These are phyloP conservation scores for Myochromella boudieri DNA, from an alignment of 768 basidiomycete species.

Conservation along the genomic window DNA sequence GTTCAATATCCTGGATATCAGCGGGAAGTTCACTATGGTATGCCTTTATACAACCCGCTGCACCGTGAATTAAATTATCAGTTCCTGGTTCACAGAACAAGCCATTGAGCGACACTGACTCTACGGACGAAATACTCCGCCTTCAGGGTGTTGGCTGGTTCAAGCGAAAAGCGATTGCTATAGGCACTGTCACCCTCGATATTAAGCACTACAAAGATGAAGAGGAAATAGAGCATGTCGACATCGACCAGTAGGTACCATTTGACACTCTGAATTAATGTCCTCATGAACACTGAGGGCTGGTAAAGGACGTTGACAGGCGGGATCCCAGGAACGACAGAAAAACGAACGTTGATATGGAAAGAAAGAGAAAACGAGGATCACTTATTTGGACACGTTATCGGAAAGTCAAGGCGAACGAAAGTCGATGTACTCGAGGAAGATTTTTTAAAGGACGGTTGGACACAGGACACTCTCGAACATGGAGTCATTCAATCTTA, in stretches of 20 bases:
- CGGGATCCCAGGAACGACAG: constrained; percentile 56
- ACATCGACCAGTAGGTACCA: constrained; percentile 49
- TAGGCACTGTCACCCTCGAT: constrained; percentile 56
- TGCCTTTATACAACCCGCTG: background rate
- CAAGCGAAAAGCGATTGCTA: constrained; percentile 58
- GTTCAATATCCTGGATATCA: constrained; percentile 58
- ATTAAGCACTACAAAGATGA: constrained; percentile 69
- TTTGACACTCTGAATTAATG: background rate
- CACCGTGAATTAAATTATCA: no score
- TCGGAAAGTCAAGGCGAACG: constrained; percentile 53
- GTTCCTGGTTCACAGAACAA: constrained; percentile 53
- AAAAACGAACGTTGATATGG: constrained; percentile 61
- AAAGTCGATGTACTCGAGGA: constrained; percentile 46
- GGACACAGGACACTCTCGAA: constrained; percentile 40
- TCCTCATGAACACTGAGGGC: background rate
- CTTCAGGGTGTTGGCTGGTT: constrained; percentile 77
- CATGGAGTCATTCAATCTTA: constrained; percentile 45
- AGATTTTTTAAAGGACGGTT: constrained; percentile 39
- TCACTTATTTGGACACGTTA: constrained; percentile 58
- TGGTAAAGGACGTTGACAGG: constrained; percentile 46
- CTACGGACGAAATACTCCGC: constrained; percentile 59
- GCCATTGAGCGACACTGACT: constrained; percentile 53
- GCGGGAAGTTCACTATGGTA: constrained; percentile 67
- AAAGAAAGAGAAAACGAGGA: constrained; percentile 52
- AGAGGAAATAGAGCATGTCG: constrained; percentile 59